These are phyloP conservation scores for Eucalyptus marginata DNA, from an alignment of 345 rosid genomes.

Conservation along the genomic window DNA sequence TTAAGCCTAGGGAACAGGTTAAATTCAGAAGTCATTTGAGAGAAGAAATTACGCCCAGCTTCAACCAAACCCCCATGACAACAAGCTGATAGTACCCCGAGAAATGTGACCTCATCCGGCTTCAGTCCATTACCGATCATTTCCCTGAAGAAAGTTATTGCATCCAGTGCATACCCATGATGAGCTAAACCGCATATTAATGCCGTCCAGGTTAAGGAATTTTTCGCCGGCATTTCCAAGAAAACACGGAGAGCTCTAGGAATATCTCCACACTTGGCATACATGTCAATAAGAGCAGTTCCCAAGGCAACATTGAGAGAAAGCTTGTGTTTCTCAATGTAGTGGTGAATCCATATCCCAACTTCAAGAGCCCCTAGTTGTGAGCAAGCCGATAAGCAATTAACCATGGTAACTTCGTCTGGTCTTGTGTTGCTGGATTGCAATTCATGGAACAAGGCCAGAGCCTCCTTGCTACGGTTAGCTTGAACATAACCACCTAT, in stretches of 20 bases:
- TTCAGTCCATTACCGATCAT: slow-evolving; percentile 55
- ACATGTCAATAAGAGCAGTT: slow-evolving; percentile 81
- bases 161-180: slow-evolving; percentile 54
- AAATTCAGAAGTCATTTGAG: slow-evolving; percentile 54
- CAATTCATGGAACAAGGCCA: slow-evolving; percentile 67
- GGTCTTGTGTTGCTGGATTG: slow-evolving; percentile 46
- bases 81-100: slow-evolving; percentile 75
- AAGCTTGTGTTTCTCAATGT: slow-evolving; percentile 43
- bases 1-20: slow-evolving; percentile 43
- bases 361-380: slow-evolving; percentile 81
- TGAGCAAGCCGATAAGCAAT: slow-evolving; percentile 81
- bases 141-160: slow-evolving; percentile 50
- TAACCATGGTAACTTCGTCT: slow-evolving; percentile 69
- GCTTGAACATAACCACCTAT: slow-evolving; percentile 73
- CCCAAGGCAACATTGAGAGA: slow-evolving; percentile 51
- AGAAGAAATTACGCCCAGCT: slow-evolving; percentile 53
- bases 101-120: slow-evolving; percentile 81
- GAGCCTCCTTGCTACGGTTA: slow-evolving; percentile 50
- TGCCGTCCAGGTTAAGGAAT: slow-evolving; percentile 73
- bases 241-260: slow-evolving; percentile 58
- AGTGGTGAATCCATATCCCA: slow-evolving; percentile 82
- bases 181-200: slow-evolving; percentile 69
- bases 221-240: slow-evolving; percentile 44
- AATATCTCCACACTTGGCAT: slow-evolving; percentile 80
- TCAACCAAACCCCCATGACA: slow-evolving; percentile 84